A percentile compares a stretch with the other conserved stretches of the same genome.
Evolutionary conservation across 345 rosid genomes (phyloP).

Genomic region (Lepidium didymum): DNA sequence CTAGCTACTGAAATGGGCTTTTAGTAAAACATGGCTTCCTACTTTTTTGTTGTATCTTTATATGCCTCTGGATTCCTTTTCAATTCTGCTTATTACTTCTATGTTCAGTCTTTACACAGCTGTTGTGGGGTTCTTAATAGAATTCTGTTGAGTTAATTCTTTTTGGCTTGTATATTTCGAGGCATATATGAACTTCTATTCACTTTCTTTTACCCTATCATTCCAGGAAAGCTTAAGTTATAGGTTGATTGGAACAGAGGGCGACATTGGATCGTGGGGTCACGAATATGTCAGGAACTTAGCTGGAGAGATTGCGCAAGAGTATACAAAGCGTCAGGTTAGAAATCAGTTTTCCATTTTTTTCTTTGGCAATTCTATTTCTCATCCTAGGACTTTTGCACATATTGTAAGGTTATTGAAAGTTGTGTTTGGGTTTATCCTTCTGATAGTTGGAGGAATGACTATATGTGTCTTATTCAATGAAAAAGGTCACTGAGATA

Average conservation of each 20-base stretch:
- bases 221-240: constrained; percentile 80
- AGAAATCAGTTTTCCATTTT: constrained; percentile 3
- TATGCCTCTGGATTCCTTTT: background rate
- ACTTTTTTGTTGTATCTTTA: background rate
- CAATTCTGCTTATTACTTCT: background rate
- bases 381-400: background rate
- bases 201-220: background rate
- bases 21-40: background rate
- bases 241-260: constrained; percentile 77
- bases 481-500: constrained; percentile 1
- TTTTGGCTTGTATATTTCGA: background rate
- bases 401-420: background rate
- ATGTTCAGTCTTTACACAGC: background rate
- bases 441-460: constrained; percentile 1
- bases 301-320: constrained; percentile 84
- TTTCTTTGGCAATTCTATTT: background rate
- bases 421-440: constrained; percentile 1
- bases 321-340: constrained; percentile 75
- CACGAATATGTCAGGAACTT: constrained; percentile 95
- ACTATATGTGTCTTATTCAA: background rate
- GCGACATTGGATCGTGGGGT: constrained; percentile 97
- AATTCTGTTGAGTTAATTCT: background rate
- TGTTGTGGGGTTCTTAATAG: background rate
- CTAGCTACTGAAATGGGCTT: background rate
- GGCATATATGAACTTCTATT: background rate